Base-by-base conservation (phyloP, 2,329 filamentous ascomycete species). In the Aspergillus calidoustus region DNA sequence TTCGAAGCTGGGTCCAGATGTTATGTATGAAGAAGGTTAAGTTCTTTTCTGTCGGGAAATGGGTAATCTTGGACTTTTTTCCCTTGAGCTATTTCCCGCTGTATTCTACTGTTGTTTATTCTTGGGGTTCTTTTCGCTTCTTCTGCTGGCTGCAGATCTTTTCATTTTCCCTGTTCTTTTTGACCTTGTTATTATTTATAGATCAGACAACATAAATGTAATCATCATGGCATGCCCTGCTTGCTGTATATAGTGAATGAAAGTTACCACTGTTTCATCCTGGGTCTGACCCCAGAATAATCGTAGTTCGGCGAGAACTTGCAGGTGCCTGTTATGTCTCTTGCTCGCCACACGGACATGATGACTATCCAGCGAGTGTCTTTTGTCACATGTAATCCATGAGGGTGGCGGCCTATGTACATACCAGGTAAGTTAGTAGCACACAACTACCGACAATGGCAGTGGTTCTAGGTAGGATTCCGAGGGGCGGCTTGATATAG, bases 61-160 rank as follows among this genome's bases (percentile, higher is more conserved):
- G 19, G 31, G 28, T 54, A 23, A 49, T 56, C 44, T 23, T 43
- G 53, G 47, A 41, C 11, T 41, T 15, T 48, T 44, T 25, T 22
- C 53, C 41, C 47, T 49, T 51, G 54, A 48, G 41, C 52, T 23
- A 55, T 60, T 58, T 61, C 61, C 34, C 62, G 57, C 55, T 70
- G 66, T 70, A 70, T 70, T 69, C 52, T 68, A 66, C 51, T 56
- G 51, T 55, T 50, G 54, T 57, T 48, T 63, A 60, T 58, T 56
- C 60, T 66, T 63, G 49, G 52, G 47, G 22, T 50, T 50, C 56
- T 55, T 57, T 49, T 52, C 31, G 41, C 52, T 57, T 28, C n/a
- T 51, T 17, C 34, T 50, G 48, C 25, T 50, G 48, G 48, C 17
- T 50, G 48, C 48, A 50, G 48, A 55, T 31, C 46, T 31, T 49